These are phyloP conservation scores for Starmerella apicola DNA, from an alignment of 805 yeast genomes.

Conservation along the genomic window DNA sequence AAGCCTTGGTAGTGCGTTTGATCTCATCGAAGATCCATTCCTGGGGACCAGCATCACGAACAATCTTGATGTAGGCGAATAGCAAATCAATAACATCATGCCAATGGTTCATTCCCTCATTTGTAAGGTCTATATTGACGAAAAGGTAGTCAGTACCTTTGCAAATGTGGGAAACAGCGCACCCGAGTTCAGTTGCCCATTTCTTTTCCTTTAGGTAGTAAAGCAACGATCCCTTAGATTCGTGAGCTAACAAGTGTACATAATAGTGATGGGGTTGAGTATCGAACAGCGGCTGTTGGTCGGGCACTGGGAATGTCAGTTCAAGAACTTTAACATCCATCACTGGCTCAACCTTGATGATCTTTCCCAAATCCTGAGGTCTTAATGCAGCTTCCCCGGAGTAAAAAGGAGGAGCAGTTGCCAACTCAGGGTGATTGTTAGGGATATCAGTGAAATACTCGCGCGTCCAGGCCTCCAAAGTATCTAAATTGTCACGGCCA, in stretches of 20 bases:
- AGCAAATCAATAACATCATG: slow-evolving; percentile 43
- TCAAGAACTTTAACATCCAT: slow-evolving; percentile 63
- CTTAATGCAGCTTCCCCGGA: slow-evolving; percentile 36
- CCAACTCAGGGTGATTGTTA: slow-evolving; percentile 26
- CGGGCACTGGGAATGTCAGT: slow-evolving; percentile 63
- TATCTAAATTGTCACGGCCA: slow-evolving; percentile 68
- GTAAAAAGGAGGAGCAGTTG: slow-evolving; percentile 31
- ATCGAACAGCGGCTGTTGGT: slow-evolving; percentile 53
- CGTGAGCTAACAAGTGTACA: slow-evolving; percentile 85
- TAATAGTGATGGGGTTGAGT: slow-evolving; percentile 57
- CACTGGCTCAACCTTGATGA: slow-evolving; percentile 64
- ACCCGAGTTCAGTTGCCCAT: slow-evolving; percentile 69
- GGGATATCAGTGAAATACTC: slow-evolving; percentile 53
- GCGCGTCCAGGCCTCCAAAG: slow-evolving; percentile 57
- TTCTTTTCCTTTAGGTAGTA: slow-evolving; percentile 55
- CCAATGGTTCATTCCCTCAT: slow-evolving; percentile 50
- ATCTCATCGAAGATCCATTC: slow-evolving; percentile 74
- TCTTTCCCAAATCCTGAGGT: slow-evolving; percentile 36
- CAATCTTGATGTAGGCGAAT: slow-evolving; percentile 63
- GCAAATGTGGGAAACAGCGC: slow-evolving; percentile 47
- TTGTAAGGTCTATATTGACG: slow-evolving; percentile 66
- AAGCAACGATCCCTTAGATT: slow-evolving; percentile 74
- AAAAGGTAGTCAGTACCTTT: slow-evolving; percentile 55
- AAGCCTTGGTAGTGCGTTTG: slow-evolving; percentile 49
- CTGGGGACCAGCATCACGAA: slow-evolving; percentile 48